A percentile compares a stretch with the other conserved stretches of the same genome.
These are phyloP conservation scores for Pichia ethanolica DNA, from an alignment of 805 yeast species.

Conservation along the genomic window DNA sequence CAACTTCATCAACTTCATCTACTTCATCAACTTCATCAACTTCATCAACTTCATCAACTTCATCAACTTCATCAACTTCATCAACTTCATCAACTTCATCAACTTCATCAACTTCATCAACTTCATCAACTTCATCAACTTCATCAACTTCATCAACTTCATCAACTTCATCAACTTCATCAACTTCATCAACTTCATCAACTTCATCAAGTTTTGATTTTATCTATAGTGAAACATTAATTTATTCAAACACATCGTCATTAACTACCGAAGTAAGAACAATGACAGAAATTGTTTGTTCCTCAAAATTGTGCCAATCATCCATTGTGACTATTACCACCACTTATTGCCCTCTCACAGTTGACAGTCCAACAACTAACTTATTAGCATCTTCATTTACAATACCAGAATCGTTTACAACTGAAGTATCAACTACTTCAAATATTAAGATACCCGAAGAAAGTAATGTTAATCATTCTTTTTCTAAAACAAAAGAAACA, in stretches of 20 bases:
- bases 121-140: constrained; percentile 1
- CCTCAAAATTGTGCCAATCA: background rate
- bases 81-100: constrained; percentile 1
- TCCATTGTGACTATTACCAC: background rate
- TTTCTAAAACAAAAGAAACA: too few species aligned
- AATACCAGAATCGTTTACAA: background rate
- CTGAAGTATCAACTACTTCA: too few species aligned
- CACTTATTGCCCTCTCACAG: background rate
- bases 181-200: constrained; percentile 15
- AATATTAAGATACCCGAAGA: too few species aligned
- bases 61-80: constrained; percentile 22
- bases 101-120: background rate
- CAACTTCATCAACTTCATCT: too few species aligned
- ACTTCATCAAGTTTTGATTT: background rate
- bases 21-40: too few species aligned
- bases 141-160: constrained; percentile 28
- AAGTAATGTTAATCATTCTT: too few species aligned
- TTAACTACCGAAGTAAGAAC: background rate
- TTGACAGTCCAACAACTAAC: background rate
- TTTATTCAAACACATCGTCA: background rate
- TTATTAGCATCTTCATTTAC: background rate
- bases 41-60: too few species aligned
- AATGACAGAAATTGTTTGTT: background rate
- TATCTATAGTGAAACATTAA: background rate
- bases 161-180: constrained; percentile 4